Evolutionary conservation across 495 filamentous ascomycete species (phyloP).

Genomic region (Jackrogersella minutella): DNA sequence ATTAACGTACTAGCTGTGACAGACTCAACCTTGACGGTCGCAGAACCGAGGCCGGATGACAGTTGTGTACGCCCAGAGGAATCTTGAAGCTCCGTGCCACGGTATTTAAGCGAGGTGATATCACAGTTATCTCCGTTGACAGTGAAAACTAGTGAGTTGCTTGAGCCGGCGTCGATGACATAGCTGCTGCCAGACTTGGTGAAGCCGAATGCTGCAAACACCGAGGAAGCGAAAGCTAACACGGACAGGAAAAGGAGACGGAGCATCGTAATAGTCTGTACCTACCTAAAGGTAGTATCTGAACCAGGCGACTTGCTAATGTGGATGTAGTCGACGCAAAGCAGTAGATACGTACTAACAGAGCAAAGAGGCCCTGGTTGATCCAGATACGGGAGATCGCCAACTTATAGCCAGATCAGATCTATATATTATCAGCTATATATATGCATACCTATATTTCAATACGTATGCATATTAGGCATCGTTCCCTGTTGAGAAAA

Average conservation of each 20-base stretch:
- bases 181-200: conserved; percentile 54
- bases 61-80: conserved; percentile 64
- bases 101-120: conserved; percentile 68
- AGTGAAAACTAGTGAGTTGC: conserved; percentile 63
- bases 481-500: not conserved
- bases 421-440: not conserved
- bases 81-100: conserved; percentile 64
- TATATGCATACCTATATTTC: not conserved
- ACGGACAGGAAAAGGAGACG: conserved; percentile 37
- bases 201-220: conserved; percentile 52
- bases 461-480: not conserved
- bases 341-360: not conserved
- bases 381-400: conserved; percentile 23
- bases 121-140: conserved; percentile 66
- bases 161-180: conserved; percentile 62
- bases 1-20: conserved; percentile 41
- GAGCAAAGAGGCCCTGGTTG: not conserved
- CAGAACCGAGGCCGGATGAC: conserved; percentile 66
- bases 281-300: no score
- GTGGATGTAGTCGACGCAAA: not conserved
- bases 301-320: not conserved
- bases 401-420: conserved; percentile 26
- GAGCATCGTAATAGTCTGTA: conserved; percentile 8
- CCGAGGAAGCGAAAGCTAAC: conserved; percentile 48
- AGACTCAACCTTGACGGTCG: conserved; percentile 62